These are phyloP conservation scores for Yamadazyma philogaea DNA, from an alignment of 805 yeast genomes.

Conservation along the genomic window DNA sequence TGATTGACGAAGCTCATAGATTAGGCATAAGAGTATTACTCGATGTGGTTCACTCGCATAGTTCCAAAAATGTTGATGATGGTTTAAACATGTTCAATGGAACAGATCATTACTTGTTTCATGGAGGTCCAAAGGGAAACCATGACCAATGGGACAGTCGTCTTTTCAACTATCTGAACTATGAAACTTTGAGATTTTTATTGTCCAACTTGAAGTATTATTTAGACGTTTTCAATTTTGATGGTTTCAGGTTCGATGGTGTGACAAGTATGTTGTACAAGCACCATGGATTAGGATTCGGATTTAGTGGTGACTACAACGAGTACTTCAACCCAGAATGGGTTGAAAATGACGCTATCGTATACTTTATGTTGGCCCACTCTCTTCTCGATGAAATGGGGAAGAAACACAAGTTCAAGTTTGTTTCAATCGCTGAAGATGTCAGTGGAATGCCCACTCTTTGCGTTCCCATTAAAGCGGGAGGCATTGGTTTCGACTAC, in stretches of 20 bases:
- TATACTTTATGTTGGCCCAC: conserved; percentile 90
- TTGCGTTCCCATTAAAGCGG: conserved; percentile 66
- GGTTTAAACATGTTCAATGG: conserved; percentile 94
- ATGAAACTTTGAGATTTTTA: conserved; percentile 85
- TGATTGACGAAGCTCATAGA: conserved; percentile 88
- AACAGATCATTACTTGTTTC: conserved; percentile 92
- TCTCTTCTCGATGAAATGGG: conserved; percentile 59
- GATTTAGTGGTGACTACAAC: conserved; percentile 87
- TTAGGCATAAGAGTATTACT: conserved; percentile 81
- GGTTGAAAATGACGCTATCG: conserved; percentile 85
- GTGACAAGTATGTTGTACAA: conserved; percentile 89
- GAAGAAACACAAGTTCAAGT: conserved; percentile 33
- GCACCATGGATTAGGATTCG: conserved; percentile 91
- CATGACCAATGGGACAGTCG: conserved; percentile 98
- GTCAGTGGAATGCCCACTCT: conserved; percentile 97
- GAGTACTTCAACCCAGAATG: conserved; percentile 78
- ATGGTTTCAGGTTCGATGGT: conserved; percentile 96
- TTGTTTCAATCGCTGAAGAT: conserved; percentile 89
- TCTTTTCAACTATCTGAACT: conserved; percentile 84
- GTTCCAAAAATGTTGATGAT: conserved; percentile 90
- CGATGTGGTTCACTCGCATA: conserved; percentile 95
- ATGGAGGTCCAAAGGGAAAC: conserved; percentile 82
- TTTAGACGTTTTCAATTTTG: conserved; percentile 80
- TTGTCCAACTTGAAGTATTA: conserved; percentile 81
- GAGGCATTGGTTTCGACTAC: conserved; percentile 94